These are phyloP conservation scores for Ascochyta viciae-villosae DNA, from an alignment of 2,329 filamentous ascomycete genomes.

Conservation along the genomic window DNA sequence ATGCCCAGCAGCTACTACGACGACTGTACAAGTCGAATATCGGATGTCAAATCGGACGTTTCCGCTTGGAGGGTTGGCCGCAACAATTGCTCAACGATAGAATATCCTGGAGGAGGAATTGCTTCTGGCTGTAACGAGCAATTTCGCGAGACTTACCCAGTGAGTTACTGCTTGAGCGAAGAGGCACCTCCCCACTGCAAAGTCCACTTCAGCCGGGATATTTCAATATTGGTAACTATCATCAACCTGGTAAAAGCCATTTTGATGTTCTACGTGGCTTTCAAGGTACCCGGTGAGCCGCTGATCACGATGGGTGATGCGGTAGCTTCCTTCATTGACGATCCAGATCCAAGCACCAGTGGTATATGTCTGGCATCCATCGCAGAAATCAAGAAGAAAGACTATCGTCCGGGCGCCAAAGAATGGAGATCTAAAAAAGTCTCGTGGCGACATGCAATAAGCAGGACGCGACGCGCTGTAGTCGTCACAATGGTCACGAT, in stretches of 20 bases:
- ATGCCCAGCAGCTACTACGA: no score
- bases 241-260: conserved; percentile 6
- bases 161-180: conserved; percentile 7
- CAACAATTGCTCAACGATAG: no score
- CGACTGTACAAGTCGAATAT: no score
- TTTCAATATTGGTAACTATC: conserved; percentile 5
- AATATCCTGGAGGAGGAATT: no score
- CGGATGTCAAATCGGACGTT: no score
- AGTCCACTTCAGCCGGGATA: neutral
- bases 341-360: conserved; percentile 21
- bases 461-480: neutral
- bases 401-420: neutral
- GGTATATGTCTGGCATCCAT: conserved; percentile 12
- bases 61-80: no score
- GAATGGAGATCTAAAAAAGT: neutral
- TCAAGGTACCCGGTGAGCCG: neutral
- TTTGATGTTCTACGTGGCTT: conserved; percentile 2
- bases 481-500: neutral
- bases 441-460: neutral
- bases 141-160: no score
- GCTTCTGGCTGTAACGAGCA: no score
- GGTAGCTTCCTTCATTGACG: conserved; percentile 27
- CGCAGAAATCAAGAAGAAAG: neutral
- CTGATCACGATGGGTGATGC: conserved; percentile 35
- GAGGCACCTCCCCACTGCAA: conserved; percentile 2